Conservation (phyloP, 73 alveolate species). For the Paramecium bursaria region DNA sequence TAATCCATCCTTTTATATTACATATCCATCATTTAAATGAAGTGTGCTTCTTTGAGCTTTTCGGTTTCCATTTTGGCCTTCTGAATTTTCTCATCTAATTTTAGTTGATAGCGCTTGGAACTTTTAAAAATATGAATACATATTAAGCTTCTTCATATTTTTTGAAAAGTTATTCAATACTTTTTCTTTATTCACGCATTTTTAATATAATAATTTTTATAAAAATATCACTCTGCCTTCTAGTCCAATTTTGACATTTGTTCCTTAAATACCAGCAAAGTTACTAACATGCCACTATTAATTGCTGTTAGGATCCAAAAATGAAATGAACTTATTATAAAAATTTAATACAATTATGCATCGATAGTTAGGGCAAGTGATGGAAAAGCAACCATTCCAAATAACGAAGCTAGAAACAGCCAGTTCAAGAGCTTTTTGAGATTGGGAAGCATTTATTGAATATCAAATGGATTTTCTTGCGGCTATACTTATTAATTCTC, state of each 20-base stretch:
- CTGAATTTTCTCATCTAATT: conserved; percentile 41
- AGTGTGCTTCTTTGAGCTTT: conserved; percentile 45
- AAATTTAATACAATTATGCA: not conserved
- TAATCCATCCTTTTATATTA: conserved; percentile 28
- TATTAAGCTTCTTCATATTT: conserved; percentile 50
- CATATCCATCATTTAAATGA: conserved; percentile 31
- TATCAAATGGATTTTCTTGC: too few relatives aligned
- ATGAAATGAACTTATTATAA: conserved; percentile 5
- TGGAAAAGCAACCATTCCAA: conserved; percentile 31
- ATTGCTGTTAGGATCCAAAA: conserved; percentile 38
- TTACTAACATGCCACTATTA: conserved; percentile 27
- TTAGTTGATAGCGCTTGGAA: conserved; percentile 10
- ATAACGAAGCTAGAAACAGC: not conserved
- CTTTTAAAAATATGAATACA: not conserved
- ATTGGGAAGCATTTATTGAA: conserved; percentile 15
- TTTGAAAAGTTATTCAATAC: too few relatives aligned
- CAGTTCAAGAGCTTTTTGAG: conserved; percentile 5
- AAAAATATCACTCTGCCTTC: too few relatives aligned
- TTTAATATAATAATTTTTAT: too few relatives aligned
- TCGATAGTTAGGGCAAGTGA: conserved; percentile 39
- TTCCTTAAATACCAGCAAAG: not conserved
- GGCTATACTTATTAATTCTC: too few relatives aligned
- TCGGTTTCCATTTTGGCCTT: conserved; percentile 36
- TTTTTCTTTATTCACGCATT: too few relatives aligned
- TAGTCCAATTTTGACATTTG: too few relatives aligned